Evolutionary conservation across 2,329 filamentous ascomycete species (phyloP), one percentile per base, ranked within the genome.

Genomic region (Tolypocladium cylindrosporum): DNA sequence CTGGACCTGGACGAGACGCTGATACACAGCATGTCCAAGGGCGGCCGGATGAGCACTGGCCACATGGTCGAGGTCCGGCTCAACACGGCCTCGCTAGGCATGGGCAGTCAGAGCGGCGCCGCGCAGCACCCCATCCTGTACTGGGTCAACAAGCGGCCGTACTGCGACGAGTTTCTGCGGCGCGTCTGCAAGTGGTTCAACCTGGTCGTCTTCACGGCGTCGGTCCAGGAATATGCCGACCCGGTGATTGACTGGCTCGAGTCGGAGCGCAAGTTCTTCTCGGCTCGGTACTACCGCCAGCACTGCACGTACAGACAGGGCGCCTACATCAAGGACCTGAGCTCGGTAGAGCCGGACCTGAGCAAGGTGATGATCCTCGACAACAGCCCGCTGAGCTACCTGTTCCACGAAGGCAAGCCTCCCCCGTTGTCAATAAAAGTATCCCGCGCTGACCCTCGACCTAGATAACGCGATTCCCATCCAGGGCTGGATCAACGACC

Each of bases 361-460:
- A 97, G 92, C 76, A 95, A 91, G 75, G 94, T 99, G 60, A 96
- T 97, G 89, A 99, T 99, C 71, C 79, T 99, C 73, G 94, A 99
- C 77, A 99, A 99, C 71, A 97, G 91, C 73, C 94, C 94, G 57
- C 84, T 97, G 78, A 97, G 92, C 76, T 99, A 97, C 75, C 90
- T 97, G 76, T 97, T 97, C 75, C 93, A 97, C 71, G 91, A 96
- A 86, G 93, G 94, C 94, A 77, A 69, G 83, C 70, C 13, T 39
- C 19, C 34, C n/a, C n/a, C 16, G 19, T 39, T 19, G 4, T 14
- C 11, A 5, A 6, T 19, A 1, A 5, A 31, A 16, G 40, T 5
- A 9, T 27, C 21, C 16, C 51, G 24, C 45, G 58, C 60, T 51
- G 63, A 63, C 48, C 7, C 9, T 11, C 27, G 14, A 11, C 10